Evolutionary conservation across 305 asterid species (phyloP), one percentile per base, ranked within the genome.

Genomic region (Fraxinus paxiana): DNA sequence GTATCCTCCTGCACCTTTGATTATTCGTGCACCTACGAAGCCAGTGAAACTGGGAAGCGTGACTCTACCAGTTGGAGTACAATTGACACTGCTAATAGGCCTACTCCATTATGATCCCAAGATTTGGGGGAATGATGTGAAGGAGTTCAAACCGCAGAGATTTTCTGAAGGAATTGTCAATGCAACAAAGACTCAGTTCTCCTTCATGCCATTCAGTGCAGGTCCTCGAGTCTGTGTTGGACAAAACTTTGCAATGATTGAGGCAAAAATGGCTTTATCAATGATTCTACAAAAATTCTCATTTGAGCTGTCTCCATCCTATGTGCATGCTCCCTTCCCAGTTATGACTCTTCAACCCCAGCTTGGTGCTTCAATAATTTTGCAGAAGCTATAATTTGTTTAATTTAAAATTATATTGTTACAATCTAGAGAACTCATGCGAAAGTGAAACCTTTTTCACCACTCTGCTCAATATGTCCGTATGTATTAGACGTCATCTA

Each of bases 111-210:
- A 78, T 1, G 87, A 86, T 51, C 3, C 13, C 3, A 35, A 83
- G 5, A 43, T 83, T 54, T 86, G 87, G 88, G 88, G 88, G 5
- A 77, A 81, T 4, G 87, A 86, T 75, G 87, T 79, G 13, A 83
- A 81, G 22, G 82, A 86, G 15, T 86, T 86, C 77, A 86, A 82
- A 0, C 88, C 88, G 5, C 82, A 78, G 9, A 75, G 87, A 24
- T 83, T 86, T 20, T 30, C 59, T 17, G 65, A 81, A 10, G 85
- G 87, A 48, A 70, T 81, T 12, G 13, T 59, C 6, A 75, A 48
- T 30, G 85, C 85, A 26, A 71, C 81, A 75, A 81, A 84, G 76
- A 70, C 83, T 5, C 82, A 61, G 38, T 18, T 33, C 24, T 77
- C 82, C 18, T 84, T 56, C 41, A 70, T 84, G 2, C 87, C 87